Conservation (phyloP, 192 early-diverging fungal species). For the Coemansia sp. region DNA sequence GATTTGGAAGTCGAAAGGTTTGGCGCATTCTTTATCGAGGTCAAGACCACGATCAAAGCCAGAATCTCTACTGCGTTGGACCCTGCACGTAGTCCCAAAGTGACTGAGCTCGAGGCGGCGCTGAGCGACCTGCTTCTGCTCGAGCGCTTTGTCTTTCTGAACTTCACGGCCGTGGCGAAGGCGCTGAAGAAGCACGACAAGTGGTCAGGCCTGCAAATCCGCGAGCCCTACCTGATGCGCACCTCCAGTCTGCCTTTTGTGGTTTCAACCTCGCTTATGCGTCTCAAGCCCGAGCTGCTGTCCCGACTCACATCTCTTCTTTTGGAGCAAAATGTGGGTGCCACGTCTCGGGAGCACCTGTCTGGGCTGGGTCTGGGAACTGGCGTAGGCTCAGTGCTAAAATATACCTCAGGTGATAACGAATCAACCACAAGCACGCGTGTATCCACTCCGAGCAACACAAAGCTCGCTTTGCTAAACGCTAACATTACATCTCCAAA, state of each 20-base stretch:
- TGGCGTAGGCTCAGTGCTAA: conserved; percentile 21
- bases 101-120: conserved; percentile 41
- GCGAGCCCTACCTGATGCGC: conserved; percentile 70
- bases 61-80: conserved; percentile 20
- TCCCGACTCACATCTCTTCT: conserved; percentile 56
- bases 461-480: conserved; percentile 44
- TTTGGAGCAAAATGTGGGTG: conserved; percentile 24
- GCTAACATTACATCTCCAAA: conserved; percentile 49
- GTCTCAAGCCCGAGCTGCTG: conserved; percentile 70
- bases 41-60: conserved; percentile 32
- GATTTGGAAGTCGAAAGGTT: conserved; percentile 67
- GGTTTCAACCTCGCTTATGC: conserved; percentile 60
- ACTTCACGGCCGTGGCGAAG: conserved; percentile 84
- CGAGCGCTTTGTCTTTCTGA: conserved; percentile 80
- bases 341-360: conserved; percentile 29
- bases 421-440: conserved; percentile 17
- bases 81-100: conserved; percentile 6
- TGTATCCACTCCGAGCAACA: conserved; percentile 10
- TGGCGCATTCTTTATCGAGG: conserved; percentile 53
- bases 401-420: conserved; percentile 6
- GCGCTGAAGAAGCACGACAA: conserved; percentile 87
- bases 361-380: conserved; percentile 6
- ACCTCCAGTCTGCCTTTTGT: conserved; percentile 68
- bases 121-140: conserved; percentile 67
- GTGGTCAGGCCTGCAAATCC: conserved; percentile 72